Evolutionary conservation across 805 yeast genomes (phyloP).

Genomic region (Nakazawaea siamensis): DNA sequence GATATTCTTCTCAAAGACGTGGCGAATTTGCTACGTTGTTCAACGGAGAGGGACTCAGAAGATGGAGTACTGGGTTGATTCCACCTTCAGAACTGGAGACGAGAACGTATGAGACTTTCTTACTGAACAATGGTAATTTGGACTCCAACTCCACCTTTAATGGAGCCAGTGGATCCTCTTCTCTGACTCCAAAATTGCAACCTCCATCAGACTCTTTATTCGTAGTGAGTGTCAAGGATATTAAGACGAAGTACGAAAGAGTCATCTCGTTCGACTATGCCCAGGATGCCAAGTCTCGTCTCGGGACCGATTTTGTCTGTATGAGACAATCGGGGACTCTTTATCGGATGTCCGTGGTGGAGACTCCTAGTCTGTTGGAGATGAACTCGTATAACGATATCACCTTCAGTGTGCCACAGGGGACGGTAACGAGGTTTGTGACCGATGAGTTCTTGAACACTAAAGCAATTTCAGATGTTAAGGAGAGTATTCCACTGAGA

Average conservation of each 20-base stretch:
- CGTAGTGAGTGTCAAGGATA: slow-evolving; percentile 69
- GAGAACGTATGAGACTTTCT: slow-evolving; percentile 15
- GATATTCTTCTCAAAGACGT: slow-evolving; percentile 55
- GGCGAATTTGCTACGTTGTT: slow-evolving; percentile 77
- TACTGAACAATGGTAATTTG: slow-evolving; percentile 8
- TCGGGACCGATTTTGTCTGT: slow-evolving; percentile 65
- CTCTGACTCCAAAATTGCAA: slow-evolving; percentile 15
- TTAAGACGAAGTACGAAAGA: slow-evolving; percentile 67
- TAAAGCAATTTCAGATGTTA: too few species aligned
- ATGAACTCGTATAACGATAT: slow-evolving; percentile 68
- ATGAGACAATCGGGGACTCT: slow-evolving; percentile 89
- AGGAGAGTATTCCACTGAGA: slow-evolving; percentile 9
- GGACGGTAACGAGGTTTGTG: slow-evolving; percentile 37
- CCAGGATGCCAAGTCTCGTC: slow-evolving; percentile 38
- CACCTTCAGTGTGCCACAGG: slow-evolving; percentile 50
- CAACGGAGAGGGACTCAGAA: slow-evolving; percentile 65
- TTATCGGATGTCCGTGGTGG: slow-evolving; percentile 67
- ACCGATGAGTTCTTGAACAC: too few species aligned
- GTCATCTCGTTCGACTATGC: slow-evolving; percentile 82
- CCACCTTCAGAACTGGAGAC: slow-evolving; percentile 27
- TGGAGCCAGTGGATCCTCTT: slow-evolving; percentile 1
- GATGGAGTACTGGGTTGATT: slow-evolving; percentile 70
- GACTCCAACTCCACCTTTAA: slow-evolving; percentile 10
- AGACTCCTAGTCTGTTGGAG: slow-evolving; percentile 51
- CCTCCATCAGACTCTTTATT: slow-evolving; percentile 48